Evolutionary conservation across 768 basidiomycete genomes (phyloP), one percentile per base, ranked within the genome.

Genomic region (Amanita muscaria): DNA sequence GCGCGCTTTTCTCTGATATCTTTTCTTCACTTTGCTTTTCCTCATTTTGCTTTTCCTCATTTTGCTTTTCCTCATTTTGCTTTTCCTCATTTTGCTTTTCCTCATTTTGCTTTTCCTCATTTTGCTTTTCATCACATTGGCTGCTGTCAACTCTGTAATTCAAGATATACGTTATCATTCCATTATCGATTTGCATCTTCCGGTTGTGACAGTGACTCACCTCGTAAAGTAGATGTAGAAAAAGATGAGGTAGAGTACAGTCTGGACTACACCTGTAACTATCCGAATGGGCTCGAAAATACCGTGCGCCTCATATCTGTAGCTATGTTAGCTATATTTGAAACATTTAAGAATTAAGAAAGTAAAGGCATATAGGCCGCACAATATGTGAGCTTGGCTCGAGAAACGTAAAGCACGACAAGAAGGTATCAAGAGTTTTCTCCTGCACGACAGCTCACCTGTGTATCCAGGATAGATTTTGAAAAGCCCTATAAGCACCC

Each of bases 401-500:
- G n/a, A n/a, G n/a, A n/a, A n/a, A n/a, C n/a, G n/a, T n/a, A n/a
- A n/a, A n/a, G n/a, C n/a, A n/a, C n/a, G n/a, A n/a, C n/a, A n/a
- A n/a, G n/a, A n/a, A n/a, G n/a, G n/a, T n/a, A n/a, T n/a, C n/a
- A n/a, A n/a, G n/a, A n/a, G n/a, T n/a, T n/a, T 12, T 29, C 12
- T 12, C 27, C 27, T 6, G 23, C 41, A 31, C n/a, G 41, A 27
- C 40, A 42, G 37, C 47, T 47, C 40, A 91, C 90, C 93, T 74
- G 68, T 92, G 97, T 68, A 98, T 93, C 94, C 94, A 98, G 65
- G 97, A 97, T 43, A 93, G 94, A 53, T 98, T 93, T 64, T 98
- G 98, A 46, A 98, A 60, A 1, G 87, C 89, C 51, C 94, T 73
- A 64, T 98, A 98, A 12, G 79, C 65, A 23, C 94, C 94, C 44